Evolutionary conservation across 768 basidiomycete species (phyloP).

Genomic region (Kwoniella dejecticola): DNA sequence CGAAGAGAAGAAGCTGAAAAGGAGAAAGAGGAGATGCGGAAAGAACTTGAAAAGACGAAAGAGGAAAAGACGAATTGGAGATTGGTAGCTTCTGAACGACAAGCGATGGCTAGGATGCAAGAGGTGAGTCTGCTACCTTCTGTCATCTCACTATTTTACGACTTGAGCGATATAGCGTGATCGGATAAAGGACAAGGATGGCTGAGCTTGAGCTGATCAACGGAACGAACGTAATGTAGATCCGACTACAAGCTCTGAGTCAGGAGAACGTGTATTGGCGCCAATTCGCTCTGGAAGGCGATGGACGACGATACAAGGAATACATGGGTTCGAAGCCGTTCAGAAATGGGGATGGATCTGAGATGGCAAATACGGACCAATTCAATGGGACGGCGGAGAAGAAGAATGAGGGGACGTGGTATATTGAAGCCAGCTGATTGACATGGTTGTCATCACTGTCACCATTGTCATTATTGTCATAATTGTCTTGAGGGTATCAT

Average conservation of each 20-base stretch:
- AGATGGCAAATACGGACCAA: neutral
- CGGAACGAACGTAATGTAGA: conserved; percentile 16
- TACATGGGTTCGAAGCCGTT: conserved; percentile 16
- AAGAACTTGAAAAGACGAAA: conserved; percentile 5
- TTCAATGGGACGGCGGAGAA: too few relatives aligned
- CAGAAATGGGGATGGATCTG: neutral
- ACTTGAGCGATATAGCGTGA: too few relatives aligned
- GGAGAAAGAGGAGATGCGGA: conserved; percentile 7
- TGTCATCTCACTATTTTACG: neutral
- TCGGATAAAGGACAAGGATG: neutral
- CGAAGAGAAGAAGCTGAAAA: conserved; percentile 3
- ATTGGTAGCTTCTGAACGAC: conserved; percentile 25
- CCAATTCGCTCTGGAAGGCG: conserved; percentile 36
- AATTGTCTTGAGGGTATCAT: too few relatives aligned
- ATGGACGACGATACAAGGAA: conserved; percentile 21
- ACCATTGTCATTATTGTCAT: too few relatives aligned
- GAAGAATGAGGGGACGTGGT: too few relatives aligned
- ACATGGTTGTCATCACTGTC: too few relatives aligned
- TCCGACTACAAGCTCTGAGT: conserved; percentile 28
- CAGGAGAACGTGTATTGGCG: conserved; percentile 41
- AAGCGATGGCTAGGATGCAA: conserved; percentile 21
- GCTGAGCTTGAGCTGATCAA: neutral
- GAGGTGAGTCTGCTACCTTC: conserved; percentile 22
- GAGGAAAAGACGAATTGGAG: conserved; percentile 18
- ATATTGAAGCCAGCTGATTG: too few relatives aligned